Base-by-base conservation (phyloP, 495 filamentous ascomycete species). In the Neurospora sp. region DNA sequence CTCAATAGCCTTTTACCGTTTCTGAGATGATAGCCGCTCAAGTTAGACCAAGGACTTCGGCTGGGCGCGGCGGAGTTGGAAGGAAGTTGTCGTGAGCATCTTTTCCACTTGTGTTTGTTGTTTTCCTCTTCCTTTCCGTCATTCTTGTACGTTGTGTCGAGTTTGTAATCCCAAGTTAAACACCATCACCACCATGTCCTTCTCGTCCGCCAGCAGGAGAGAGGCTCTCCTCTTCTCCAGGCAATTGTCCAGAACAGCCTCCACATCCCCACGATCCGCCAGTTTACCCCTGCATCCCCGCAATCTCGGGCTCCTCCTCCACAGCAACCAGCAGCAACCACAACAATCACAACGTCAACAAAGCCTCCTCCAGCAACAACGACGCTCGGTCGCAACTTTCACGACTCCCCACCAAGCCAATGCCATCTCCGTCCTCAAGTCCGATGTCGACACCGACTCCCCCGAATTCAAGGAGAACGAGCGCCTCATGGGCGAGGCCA, bases 401-500 rank as follows among this genome's bases (percentile, higher is more conserved):
- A 89, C 88, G 3, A 84, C 90, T 54, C 86, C 87, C 11, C 88
- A 92, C 81, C 91, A 94, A 83, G 90, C 91, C 62, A 82, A 82
- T 35, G 90, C 93, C 27, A 89, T 98, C 71, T 98, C 95, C 4
- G 84, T 91, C 40, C 83, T 99, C 59, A 91, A 89, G 72, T 92
- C 90, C 20, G 84, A 87, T 59, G 87, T 98, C 48, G 96, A 98
- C 79, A 87, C 91, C 0, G 87, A 88, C 7, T 93, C 92, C 7
- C 80, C 88, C 23, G 92, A 94, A 72, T 98, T 92, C 85, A 87
- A 86, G 74, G 92, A 97, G 75, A 98, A 99, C 86, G 88, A 86
- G 77, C 80, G 83, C 71, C 89, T 93, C 72, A 96, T 97, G 93
- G 85, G 85, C 70, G 89, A 92, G 76, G 86, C 94, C 42, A 88